phyloP scores from a whole-genome alignment of 192 early-diverging fungal genomes.

The Coemansia sp. region DNA sequence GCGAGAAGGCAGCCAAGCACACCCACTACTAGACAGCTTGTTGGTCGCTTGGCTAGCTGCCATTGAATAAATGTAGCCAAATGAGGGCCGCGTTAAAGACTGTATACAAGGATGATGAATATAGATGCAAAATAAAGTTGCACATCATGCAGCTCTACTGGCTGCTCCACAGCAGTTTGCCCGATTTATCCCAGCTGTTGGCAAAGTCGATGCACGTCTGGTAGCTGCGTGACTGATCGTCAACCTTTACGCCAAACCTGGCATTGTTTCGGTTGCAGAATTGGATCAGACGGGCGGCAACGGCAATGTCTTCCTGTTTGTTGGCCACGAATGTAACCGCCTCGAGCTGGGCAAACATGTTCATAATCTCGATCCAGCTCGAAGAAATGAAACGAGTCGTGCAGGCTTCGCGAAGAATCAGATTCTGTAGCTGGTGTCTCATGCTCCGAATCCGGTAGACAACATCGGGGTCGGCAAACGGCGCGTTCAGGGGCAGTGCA shows the following conservation, averaged over 20 bases:
- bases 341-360: slow-evolving; percentile 20
- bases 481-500: slow-evolving; percentile 18
- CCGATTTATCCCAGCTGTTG: slow-evolving; percentile 34
- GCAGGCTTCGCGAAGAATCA: slow-evolving; percentile 42
- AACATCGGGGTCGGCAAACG: slow-evolving; percentile 35
- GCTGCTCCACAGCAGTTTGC: slow-evolving; percentile 12
- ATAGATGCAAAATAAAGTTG: neutral
- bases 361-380: slow-evolving; percentile 46
- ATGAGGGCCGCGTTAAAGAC: neutral
- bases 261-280: slow-evolving; percentile 36
- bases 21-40: too few species aligned
- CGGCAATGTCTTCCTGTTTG: slow-evolving; percentile 21
- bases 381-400: slow-evolving; percentile 33
- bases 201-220: slow-evolving; percentile 45
- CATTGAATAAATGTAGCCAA: too few species aligned
- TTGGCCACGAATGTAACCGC: slow-evolving; percentile 35
- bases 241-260: slow-evolving; percentile 26
- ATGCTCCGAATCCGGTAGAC: slow-evolving; percentile 21
- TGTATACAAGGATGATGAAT: neutral
- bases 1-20: too few species aligned
- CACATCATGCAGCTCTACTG: neutral
- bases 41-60: too few species aligned
- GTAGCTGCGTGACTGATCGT: slow-evolving; percentile 32
- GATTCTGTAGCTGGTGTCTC: slow-evolving; percentile 37
- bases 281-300: slow-evolving; percentile 16